These are phyloP conservation scores for Yamadazyma dendronema DNA, from an alignment of 1,139 yeast species.

Conservation along the genomic window DNA sequence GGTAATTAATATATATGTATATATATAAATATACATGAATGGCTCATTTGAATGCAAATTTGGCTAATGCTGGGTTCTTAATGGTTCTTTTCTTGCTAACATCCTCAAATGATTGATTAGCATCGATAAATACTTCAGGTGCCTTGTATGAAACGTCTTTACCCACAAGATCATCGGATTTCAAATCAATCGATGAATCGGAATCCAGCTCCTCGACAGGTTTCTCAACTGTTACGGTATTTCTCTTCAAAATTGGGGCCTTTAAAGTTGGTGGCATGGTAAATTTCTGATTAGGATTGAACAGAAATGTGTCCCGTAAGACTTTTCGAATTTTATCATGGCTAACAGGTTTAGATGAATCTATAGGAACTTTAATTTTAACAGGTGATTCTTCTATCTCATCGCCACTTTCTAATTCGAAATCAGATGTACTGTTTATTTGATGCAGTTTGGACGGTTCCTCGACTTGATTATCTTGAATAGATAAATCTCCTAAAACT, in stretches of 20 bases:
- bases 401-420: slow-evolving; percentile 32
- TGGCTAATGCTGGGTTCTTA: slow-evolving; percentile 12
- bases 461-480: slow-evolving; percentile 1
- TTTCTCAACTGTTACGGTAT: neutral
- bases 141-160: neutral
- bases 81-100: slow-evolving; percentile 2
- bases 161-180: slow-evolving; percentile 10
- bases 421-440: slow-evolving; percentile 14
- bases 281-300: slow-evolving; percentile 8
- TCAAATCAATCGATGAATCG: slow-evolving; percentile 12
- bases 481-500: neutral
- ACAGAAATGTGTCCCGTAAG: slow-evolving; percentile 31
- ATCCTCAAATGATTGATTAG: neutral
- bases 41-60: slow-evolving; percentile 18
- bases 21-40: neutral
- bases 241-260: neutral
- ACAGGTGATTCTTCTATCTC: slow-evolving; percentile 47
- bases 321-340: slow-evolving; percentile 17
- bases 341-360: slow-evolving; percentile 1
- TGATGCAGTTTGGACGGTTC: neutral
- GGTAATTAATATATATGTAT: slow-evolving; percentile 22
- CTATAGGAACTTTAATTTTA: slow-evolving; percentile 14
- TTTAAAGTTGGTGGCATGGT: slow-evolving; percentile 2
- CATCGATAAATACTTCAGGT: neutral
- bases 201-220: slow-evolving; percentile 1